Evolutionary conservation across 345 rosid genomes (phyloP).

Genomic region (Pseudoturritis turrita): DNA sequence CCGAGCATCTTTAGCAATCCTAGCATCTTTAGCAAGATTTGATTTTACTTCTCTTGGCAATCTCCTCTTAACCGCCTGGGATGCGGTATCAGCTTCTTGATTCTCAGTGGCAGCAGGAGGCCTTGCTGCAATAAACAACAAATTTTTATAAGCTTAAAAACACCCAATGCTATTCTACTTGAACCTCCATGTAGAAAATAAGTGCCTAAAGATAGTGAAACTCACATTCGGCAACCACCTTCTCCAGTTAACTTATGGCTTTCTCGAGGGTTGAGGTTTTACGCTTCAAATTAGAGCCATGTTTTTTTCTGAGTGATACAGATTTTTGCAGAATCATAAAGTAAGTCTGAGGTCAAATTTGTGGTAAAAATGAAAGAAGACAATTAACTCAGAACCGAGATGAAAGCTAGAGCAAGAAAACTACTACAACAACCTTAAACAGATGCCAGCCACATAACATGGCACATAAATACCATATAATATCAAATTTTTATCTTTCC

Average conservation of each 20-base stretch:
- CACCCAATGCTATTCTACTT: not conserved
- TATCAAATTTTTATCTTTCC: too few relatives aligned
- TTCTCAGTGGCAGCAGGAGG: slow-evolving; percentile 67
- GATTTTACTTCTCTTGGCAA: slow-evolving; percentile 71
- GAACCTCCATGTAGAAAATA: not conserved
- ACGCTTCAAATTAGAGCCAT: slow-evolving; percentile 53
- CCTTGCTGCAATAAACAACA: slow-evolving; percentile 54
- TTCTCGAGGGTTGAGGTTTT: slow-evolving; percentile 68
- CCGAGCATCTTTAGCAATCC: too few relatives aligned
- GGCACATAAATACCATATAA: too few relatives aligned
- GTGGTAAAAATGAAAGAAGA: not conserved
- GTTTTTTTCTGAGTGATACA: slow-evolving; percentile 49
- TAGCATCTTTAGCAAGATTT: slow-evolving; percentile 78
- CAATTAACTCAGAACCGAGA: not conserved
- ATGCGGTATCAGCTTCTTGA: slow-evolving; percentile 69
- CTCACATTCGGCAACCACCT: slow-evolving; percentile 78
- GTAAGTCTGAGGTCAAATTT: not conserved
- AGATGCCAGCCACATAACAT: too few relatives aligned
- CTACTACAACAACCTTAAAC: not conserved
- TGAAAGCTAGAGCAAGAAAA: slow-evolving; percentile 21
- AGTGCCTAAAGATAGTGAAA: slow-evolving; percentile 1
- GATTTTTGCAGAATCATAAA: slow-evolving; percentile 47
- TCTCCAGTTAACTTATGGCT: slow-evolving; percentile 87
- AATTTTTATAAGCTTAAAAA: not conserved
- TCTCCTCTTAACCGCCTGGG: slow-evolving; percentile 72